These are phyloP conservation scores for Aspergillus fructus DNA, from an alignment of 2,329 filamentous ascomycete species.

Conservation along the genomic window DNA sequence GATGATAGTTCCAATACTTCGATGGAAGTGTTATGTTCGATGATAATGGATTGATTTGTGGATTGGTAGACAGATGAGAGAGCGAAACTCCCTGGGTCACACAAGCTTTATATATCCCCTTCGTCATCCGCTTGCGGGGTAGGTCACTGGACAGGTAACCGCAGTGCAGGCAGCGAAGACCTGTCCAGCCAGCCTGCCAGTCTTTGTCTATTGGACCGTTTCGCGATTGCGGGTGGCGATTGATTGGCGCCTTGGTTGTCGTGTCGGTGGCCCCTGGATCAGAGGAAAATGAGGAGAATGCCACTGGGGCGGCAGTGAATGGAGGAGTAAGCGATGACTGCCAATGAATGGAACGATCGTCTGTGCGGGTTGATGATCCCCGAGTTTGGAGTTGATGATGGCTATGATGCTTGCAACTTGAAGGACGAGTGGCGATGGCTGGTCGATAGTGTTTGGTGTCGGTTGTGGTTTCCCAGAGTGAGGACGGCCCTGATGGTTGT, in stretches of 20 bases:
- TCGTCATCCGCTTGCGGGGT: constrained; percentile 21
- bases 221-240: constrained; percentile 11
- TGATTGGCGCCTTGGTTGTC: constrained; percentile 9
- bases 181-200: constrained; percentile 5
- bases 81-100: not conserved
- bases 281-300: not conserved
- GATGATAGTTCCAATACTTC: not conserved
- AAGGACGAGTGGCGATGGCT: not conserved
- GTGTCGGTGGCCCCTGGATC: not conserved
- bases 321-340: not conserved
- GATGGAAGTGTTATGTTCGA: not conserved
- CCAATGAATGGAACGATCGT: not conserved
- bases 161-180: constrained; percentile 8
- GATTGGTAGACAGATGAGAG: not conserved
- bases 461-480: not conserved
- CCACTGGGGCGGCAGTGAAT: not conserved
- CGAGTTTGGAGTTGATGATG: not conserved
- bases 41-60: not conserved
- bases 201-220: constrained; percentile 8
- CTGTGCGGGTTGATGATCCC: not conserved
- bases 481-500: not conserved
- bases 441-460: not conserved
- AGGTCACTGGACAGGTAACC: constrained; percentile 18
- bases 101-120: constrained; percentile 20
- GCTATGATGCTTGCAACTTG: not conserved